Conservation (phyloP, 208 protist genomes). For the Porcisia deanei region DNA sequence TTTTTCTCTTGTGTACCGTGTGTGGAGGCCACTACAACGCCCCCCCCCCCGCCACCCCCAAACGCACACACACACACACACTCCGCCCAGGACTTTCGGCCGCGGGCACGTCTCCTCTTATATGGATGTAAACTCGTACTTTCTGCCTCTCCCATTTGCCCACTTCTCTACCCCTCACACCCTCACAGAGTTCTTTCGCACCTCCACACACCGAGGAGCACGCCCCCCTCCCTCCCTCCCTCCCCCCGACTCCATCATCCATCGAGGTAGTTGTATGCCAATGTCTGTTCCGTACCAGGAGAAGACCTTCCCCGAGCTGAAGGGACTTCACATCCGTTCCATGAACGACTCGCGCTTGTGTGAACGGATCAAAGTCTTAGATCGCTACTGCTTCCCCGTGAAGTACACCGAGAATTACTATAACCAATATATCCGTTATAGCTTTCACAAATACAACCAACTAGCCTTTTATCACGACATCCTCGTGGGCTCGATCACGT, state of each 20-base stretch:
- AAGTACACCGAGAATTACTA: constrained; percentile 90
- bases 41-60: neutral
- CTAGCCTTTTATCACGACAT: constrained; percentile 91
- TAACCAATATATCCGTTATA: constrained; percentile 58
- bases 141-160: neutral
- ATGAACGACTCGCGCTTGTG: constrained; percentile 67
- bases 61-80: no score
- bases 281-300: constrained; percentile 30
- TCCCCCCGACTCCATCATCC: neutral
- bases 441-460: constrained; percentile 70
- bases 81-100: neutral
- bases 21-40: neutral
- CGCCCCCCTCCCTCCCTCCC: neutral
- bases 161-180: neutral
- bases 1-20: neutral
- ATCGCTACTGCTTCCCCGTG: constrained; percentile 77
- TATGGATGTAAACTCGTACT: no score
- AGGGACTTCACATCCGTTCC: constrained; percentile 66
- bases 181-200: no score
- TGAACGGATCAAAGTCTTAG: constrained; percentile 81
- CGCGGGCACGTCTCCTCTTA: no score
- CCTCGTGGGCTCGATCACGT: constrained; percentile 91
- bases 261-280: neutral
- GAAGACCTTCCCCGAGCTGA: constrained; percentile 39
- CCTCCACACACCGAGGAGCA: neutral